These are phyloP conservation scores for Fraxinus ornus DNA, from an alignment of 305 asterid genomes.

Conservation along the genomic window DNA sequence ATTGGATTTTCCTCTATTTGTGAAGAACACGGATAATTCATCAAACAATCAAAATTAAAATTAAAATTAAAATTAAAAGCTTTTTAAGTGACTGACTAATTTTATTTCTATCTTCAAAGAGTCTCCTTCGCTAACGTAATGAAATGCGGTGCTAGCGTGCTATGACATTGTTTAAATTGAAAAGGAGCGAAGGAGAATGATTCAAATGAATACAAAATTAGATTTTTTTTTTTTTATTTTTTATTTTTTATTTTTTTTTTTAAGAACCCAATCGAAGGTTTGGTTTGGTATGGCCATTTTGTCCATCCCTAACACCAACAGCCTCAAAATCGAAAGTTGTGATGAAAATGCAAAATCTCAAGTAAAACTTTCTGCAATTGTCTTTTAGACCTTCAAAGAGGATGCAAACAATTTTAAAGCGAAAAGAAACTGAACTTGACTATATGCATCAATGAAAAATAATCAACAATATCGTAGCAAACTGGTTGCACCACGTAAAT, in stretches of 20 bases:
- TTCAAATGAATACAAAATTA: neutral
- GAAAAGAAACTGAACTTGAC: neutral
- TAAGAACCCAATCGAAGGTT: neutral
- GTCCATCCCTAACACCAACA: neutral
- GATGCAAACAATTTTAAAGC: constrained; percentile 5
- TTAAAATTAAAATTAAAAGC: too few relatives aligned
- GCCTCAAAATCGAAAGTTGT: neutral
- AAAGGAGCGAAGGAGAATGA: neutral
- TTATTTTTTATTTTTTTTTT: too few relatives aligned
- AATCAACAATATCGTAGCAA: constrained; percentile 23
- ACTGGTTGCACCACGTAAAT: constrained; percentile 18
- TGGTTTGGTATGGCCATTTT: neutral
- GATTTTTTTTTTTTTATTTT: too few relatives aligned
- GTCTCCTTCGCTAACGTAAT: too few relatives aligned
- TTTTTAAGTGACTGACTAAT: neutral
- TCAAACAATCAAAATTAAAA: neutral
- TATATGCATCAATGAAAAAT: constrained; percentile 2
- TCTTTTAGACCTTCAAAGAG: neutral
- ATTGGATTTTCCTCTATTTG: neutral
- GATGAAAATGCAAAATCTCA: neutral
- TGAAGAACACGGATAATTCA: neutral
- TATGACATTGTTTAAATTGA: neutral
- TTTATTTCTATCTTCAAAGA: neutral
- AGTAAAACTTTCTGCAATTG: neutral
- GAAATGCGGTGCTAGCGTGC: neutral